phyloP scores from a whole-genome alignment of 1,139 yeast species.

The Pneumocystis murina region DNA sequence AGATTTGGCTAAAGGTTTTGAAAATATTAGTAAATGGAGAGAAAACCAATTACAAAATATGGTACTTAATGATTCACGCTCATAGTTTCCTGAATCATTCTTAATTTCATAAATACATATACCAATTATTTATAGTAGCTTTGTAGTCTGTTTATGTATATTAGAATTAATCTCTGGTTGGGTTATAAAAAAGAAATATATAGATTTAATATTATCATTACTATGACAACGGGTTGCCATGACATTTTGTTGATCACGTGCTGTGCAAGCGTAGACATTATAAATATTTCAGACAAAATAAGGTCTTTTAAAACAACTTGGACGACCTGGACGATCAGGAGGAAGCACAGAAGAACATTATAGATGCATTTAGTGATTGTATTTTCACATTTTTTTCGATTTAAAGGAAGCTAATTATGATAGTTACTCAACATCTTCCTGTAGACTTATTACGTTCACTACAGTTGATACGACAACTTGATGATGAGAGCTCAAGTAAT shows the following conservation, averaged over 20 bases:
- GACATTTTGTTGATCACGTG: too few species aligned
- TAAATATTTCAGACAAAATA: not conserved
- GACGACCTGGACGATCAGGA: not conserved
- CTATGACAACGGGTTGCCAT: not conserved
- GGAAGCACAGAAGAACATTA: not conserved
- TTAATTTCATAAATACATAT: not conserved
- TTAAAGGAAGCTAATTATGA: not conserved
- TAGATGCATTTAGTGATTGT: not conserved
- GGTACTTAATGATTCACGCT: not conserved
- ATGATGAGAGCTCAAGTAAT: not conserved
- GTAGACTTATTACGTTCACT: not conserved
- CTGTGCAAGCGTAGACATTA: not conserved
- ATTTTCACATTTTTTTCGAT: not conserved
- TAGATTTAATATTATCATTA: not conserved
- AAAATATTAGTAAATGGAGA: slow-evolving; percentile 10
- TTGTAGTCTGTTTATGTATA: too few species aligned
- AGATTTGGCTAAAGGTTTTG: slow-evolving; percentile 9
- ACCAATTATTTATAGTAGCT: not conserved
- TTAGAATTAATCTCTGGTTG: too few species aligned
- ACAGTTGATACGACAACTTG: not conserved
- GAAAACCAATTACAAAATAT: slow-evolving; percentile 1
- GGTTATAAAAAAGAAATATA: too few species aligned
- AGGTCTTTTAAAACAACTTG: not conserved
- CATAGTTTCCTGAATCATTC: not conserved
- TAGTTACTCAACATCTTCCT: not conserved